Base-by-base conservation (phyloP, 345 rosid species). In the Eucalyptus erythrocorys region DNA sequence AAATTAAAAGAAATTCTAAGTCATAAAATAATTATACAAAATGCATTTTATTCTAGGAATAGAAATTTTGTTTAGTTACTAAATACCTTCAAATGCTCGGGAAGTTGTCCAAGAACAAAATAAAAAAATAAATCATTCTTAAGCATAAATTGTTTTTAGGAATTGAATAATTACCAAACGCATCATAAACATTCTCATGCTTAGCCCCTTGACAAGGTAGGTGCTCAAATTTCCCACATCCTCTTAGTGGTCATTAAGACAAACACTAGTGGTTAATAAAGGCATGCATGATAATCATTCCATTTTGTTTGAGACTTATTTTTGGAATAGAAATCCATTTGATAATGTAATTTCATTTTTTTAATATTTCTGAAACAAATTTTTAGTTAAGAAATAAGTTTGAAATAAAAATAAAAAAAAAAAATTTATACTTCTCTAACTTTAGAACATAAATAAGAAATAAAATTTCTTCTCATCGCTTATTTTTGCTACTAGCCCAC, bases 361-460 rank as follows among this genome's bases (percentile, higher is more conserved):
- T 51, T 50, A 6, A 17, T 53, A 22, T 53, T 53, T 22, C 0
- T 2, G 0, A 19, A 55, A 55, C 0, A 55, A 22, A 2, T 4
- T 24, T 24, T 55, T 24, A 10, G 30, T 55, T 24, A 0, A 1
- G 0, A 55, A 24, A 9, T 55, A 55, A 22, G 6, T 55, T 55
- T 55, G 30, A 1, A 55, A 55, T 55, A 55, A 0, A 55, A 55
- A 55, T 55, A 24, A 55, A 2, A 55, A 10, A 6, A 24, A 9
- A 55, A 22, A 4, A 0, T 2, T 22, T 24, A 0, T 51, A 22
- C 3, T 55, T 22, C 1, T 55, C 0, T 55, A 4, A 55, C 10
- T 51, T 2, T 22, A 4, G 2, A 55, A 55, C 0, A 8, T 0
- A 9, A 55, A 55, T 22, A 24, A 9, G 0, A 55, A 55, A 55